phyloP scores from a whole-genome alignment of 1,139 yeast genomes.

The Scheffersomyces segobiensis region DNA sequence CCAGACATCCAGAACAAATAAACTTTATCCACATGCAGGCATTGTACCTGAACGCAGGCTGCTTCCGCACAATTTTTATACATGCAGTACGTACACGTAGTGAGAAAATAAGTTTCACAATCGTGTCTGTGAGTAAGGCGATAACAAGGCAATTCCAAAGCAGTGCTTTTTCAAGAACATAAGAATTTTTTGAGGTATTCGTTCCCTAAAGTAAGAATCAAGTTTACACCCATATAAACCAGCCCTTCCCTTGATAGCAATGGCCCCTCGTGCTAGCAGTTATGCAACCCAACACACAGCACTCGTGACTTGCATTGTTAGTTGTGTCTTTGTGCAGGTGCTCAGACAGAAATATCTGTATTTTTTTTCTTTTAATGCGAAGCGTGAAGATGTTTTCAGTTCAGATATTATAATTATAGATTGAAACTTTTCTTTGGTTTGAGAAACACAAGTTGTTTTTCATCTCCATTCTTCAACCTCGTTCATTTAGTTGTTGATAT shows the following conservation, averaged over 20 bases:
- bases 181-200: too few species aligned
- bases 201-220: background rate
- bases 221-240: background rate
- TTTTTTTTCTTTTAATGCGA: background rate
- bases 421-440: background rate
- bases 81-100: background rate
- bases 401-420: background rate
- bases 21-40: background rate
- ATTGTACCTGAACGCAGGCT: background rate
- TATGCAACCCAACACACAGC: background rate
- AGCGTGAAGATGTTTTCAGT: background rate
- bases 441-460: background rate
- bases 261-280: background rate
- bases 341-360: background rate
- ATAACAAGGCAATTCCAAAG: background rate
- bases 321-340: background rate
- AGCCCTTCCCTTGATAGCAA: background rate
- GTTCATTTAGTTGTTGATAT: background rate
- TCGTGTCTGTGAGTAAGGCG: background rate
- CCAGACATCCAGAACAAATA: background rate
- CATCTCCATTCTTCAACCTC: background rate
- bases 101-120: background rate
- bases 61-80: background rate
- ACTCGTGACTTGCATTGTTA: background rate
- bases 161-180: background rate